Conservation (phyloP, 306 rosid species). For the apple (Malus domestica) region DNA sequence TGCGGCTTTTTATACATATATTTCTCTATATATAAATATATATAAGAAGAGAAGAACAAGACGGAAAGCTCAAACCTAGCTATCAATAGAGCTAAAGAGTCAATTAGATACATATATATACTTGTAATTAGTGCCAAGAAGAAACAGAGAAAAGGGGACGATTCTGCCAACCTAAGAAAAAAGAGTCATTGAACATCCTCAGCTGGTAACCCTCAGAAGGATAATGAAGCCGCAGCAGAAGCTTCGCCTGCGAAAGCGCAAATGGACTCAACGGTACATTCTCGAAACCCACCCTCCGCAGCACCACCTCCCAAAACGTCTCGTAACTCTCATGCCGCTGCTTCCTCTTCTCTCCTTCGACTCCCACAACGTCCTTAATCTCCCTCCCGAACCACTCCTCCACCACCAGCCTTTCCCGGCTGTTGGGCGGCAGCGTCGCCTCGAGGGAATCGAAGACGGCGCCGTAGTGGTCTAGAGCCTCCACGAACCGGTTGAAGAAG, state of each 20-base stretch:
- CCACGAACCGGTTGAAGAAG: conserved; percentile 30
- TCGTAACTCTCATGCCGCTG: conserved; percentile 29
- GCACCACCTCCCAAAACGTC: conserved; percentile 33
- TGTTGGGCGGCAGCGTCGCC: conserved; percentile 45
- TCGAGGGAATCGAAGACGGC: conserved; percentile 42
- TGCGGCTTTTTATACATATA: background rate
- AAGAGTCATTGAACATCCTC: conserved; percentile 30
- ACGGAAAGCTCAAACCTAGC: background rate
- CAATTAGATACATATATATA: background rate
- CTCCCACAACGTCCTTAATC: conserved; percentile 29
- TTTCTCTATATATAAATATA: background rate
- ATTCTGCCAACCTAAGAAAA: conserved; percentile 45
- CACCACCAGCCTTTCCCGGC: conserved; percentile 40
- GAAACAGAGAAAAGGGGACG: conserved; percentile 50
- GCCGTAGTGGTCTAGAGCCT: conserved; percentile 40
- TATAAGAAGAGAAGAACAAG: background rate
- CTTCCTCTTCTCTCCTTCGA: conserved; percentile 15
- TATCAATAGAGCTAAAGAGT: no score
- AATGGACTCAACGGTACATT: conserved; percentile 44
- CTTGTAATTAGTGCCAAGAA: conserved; percentile 32
- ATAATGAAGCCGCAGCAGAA: conserved; percentile 48
- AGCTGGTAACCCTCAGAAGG: conserved; percentile 52
- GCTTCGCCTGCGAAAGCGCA: conserved; percentile 50
- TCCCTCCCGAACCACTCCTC: conserved; percentile 48
- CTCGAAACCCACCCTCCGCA: conserved; percentile 33